phyloP scores from a whole-genome alignment of 2,329 filamentous ascomycete species.

The Aschersonia sp. region DNA sequence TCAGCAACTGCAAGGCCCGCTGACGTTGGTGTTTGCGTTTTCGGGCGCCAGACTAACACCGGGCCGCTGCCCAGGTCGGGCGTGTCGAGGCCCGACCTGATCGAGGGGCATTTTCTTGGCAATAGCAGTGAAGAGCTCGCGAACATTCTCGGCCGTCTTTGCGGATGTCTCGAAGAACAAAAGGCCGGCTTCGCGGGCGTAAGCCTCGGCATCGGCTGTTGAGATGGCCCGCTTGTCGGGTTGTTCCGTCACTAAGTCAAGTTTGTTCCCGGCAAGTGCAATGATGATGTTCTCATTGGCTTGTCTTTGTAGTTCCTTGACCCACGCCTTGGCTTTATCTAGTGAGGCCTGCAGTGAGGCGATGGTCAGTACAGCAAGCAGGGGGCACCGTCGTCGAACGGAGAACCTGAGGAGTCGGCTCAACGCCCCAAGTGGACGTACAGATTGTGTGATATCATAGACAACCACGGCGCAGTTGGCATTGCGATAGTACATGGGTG shows the following conservation, averaged over 20 bases:
- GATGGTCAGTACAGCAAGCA: constrained; percentile 2
- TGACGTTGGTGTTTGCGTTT: constrained; percentile 40
- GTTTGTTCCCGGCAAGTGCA: constrained; percentile 91
- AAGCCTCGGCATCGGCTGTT: constrained; percentile 83
- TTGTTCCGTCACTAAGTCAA: constrained; percentile 86
- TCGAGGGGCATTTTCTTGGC: constrained; percentile 96
- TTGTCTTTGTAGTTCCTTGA: constrained; percentile 96
- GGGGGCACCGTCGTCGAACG: background rate
- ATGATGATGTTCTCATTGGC: constrained; percentile 99
- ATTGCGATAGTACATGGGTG: constrained; percentile 99
- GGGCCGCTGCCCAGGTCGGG: constrained; percentile 49
- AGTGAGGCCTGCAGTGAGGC: constrained; percentile 57
- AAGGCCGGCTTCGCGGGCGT: constrained; percentile 82
- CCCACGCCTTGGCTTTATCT: constrained; percentile 98
- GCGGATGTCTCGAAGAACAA: constrained; percentile 98
- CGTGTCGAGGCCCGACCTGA: constrained; percentile 81
- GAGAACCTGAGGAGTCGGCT: too few relatives aligned
- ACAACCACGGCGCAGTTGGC: constrained; percentile 98
- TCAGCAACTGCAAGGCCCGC: constrained; percentile 41
- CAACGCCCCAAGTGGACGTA: constrained; percentile 29
- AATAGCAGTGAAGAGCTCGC: constrained; percentile 91
- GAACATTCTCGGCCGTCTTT: constrained; percentile 92
- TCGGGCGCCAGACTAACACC: constrained; percentile 43
- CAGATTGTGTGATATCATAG: constrained; percentile 98
- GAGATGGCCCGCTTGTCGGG: constrained; percentile 90